A percentile compares a stretch with the other conserved stretches of the same genome.
Evolutionary conservation across 805 yeast species (phyloP).

Genomic region (Starmera pachycereana): DNA sequence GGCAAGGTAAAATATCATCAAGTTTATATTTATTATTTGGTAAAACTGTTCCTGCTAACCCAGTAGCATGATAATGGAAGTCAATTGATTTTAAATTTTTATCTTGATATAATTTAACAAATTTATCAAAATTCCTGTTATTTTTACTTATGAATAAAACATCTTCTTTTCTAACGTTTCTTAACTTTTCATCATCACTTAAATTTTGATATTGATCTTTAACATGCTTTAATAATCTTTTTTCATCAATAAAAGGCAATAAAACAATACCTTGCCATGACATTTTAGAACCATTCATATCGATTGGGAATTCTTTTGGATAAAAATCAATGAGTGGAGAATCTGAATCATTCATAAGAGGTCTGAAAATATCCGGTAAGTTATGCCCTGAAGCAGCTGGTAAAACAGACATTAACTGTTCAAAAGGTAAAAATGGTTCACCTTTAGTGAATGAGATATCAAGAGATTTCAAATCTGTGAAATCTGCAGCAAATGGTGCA

Average conservation of each 20-base stretch:
- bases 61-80: constrained; percentile 40
- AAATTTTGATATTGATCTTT: constrained; percentile 50
- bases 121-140: constrained; percentile 35
- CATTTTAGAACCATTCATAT: constrained; percentile 93
- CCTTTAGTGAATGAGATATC: constrained; percentile 55
- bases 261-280: constrained; percentile 93
- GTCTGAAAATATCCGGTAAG: constrained; percentile 71
- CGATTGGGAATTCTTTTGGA: constrained; percentile 80
- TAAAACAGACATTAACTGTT: constrained; percentile 87
- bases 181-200: constrained; percentile 52
- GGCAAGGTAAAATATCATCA: constrained; percentile 23
- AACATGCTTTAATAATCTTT: constrained; percentile 58
- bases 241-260: constrained; percentile 83
- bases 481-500: constrained; percentile 95
- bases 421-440: constrained; percentile 80
- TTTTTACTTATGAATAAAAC: constrained; percentile 56
- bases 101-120: constrained; percentile 23
- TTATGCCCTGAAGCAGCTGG: constrained; percentile 91
- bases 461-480: constrained; percentile 39
- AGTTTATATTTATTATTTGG: constrained; percentile 23
- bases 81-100: constrained; percentile 17
- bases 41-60: constrained; percentile 48
- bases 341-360: constrained; percentile 66
- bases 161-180: constrained; percentile 67
- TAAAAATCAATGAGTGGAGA: constrained; percentile 87